Base-by-base conservation (phyloP, 2,329 filamentous ascomycete genomes). In the Clarireedia paspali region DNA sequence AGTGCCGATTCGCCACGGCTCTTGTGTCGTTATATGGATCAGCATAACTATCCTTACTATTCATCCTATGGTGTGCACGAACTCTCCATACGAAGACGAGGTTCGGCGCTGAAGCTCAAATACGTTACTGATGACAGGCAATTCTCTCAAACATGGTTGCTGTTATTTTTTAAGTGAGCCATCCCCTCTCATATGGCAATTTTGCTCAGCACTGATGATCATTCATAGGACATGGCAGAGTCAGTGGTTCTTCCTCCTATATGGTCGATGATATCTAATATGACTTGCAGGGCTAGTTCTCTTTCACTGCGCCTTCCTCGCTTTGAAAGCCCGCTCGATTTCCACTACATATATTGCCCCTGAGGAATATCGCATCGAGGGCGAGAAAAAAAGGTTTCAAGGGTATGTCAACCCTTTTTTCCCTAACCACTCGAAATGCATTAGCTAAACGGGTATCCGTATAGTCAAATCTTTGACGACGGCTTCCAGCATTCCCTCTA, bases 231-330 rank as follows among this genome's bases (percentile, higher is more conserved):
- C 53, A 26, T 56, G 53, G 53, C 47, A 56, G 40, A 34, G 53
- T 56, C 26, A 47, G 53, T 55, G 34, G 3, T n/a, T 7, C 26
- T 9, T 36, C 14, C 17, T n/a, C 14, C n/a, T 20, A 26, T 4
- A 6, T n/a, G 3, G 4, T 6, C 3, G 9, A 44, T 44, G 14
- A 2, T 6, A 36, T 2, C 15, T 15, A 3, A 4, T n/a, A n/a
- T 10, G 5, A 47, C 15, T 53, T 26, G 38, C 30, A 84, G 82
- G 83, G 66, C 74, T 84, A 69, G 77, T 82, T 2, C 72, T 85
- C 1, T 79, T 83, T 60, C 78, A 84, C 62, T 80, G 75, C 61
- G 75, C 77, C 0, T 84, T 85, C 61, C 68, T 82, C 15, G 75
- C 77, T 1, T 72, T 84, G 53, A 84, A 84, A 63, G 73, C 74